Evolutionary conservation across 192 early-diverging fungal species (phyloP).

Genomic region (Obelidium mucronatum): DNA sequence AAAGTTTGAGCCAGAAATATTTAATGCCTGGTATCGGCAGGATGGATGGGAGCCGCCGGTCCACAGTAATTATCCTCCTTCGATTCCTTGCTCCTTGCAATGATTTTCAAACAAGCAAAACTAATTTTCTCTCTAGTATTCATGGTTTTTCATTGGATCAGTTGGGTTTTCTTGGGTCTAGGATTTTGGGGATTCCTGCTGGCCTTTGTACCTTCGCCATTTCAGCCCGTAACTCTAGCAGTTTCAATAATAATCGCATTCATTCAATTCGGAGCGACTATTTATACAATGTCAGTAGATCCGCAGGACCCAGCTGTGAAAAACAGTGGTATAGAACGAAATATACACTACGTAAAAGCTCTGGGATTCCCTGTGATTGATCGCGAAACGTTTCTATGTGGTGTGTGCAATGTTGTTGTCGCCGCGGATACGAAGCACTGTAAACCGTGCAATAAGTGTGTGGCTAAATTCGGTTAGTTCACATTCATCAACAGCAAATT

Average conservation of each 20-base stretch:
- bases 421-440: slow-evolving; percentile 54
- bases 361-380: slow-evolving; percentile 59
- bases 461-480: slow-evolving; percentile 40
- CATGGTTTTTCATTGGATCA: slow-evolving; percentile 42
- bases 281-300: slow-evolving; percentile 52
- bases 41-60: slow-evolving; percentile 50
- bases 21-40: slow-evolving; percentile 52
- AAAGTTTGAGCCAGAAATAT: slow-evolving; percentile 36
- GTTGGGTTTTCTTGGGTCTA: slow-evolving; percentile 39
- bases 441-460: slow-evolving; percentile 64
- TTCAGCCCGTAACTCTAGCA: slow-evolving; percentile 19
- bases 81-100: background rate
- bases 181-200: slow-evolving; percentile 46
- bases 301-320: slow-evolving; percentile 47
- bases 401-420: slow-evolving; percentile 57
- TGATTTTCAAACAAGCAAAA: too few species aligned
- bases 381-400: slow-evolving; percentile 46
- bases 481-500: background rate
- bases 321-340: slow-evolving; percentile 39
- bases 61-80: slow-evolving; percentile 36
- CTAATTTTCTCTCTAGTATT: slow-evolving; percentile 14
- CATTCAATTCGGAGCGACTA: slow-evolving; percentile 30
- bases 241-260: slow-evolving; percentile 19
- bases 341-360: slow-evolving; percentile 54
- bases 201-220: slow-evolving; percentile 24